phyloP scores from a whole-genome alignment of 2,329 filamentous ascomycete species.

The Xylaria sp. region DNA sequence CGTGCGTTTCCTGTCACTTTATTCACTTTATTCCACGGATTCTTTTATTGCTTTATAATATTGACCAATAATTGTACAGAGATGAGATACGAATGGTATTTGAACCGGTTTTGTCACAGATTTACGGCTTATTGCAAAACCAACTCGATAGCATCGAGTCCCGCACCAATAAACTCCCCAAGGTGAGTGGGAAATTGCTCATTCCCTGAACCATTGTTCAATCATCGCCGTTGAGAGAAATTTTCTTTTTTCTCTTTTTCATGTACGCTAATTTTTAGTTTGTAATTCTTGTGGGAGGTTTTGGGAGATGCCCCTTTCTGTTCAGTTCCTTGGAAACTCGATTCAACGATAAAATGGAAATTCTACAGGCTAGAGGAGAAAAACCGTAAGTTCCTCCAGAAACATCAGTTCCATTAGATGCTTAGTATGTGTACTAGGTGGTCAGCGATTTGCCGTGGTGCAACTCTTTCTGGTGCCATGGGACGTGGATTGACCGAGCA shows the following conservation, averaged over 20 bases:
- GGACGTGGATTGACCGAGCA: not conserved
- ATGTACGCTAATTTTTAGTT: constrained; percentile 2
- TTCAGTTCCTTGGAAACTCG: not conserved
- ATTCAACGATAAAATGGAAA: not conserved
- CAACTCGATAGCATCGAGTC: not conserved
- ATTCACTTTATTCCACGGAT: not conserved
- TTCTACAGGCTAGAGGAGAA: constrained; percentile 6
- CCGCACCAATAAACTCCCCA: not conserved
- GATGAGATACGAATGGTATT: not conserved
- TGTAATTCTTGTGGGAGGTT: constrained; percentile 10
- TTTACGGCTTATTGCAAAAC: not conserved
- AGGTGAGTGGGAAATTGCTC: not conserved
- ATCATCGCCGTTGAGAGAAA: constrained; percentile 57
- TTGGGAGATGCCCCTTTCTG: constrained; percentile 1
- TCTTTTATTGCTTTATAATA: not conserved
- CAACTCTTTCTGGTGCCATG: not conserved
- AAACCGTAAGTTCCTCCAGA: not conserved
- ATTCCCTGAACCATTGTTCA: not conserved
- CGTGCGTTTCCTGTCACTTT: not conserved
- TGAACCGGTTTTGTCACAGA: not conserved
- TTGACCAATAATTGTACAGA: not conserved
- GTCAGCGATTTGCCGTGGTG: not conserved
- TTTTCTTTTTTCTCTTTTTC: no score
- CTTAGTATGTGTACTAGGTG: not conserved
- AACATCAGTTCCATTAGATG: not conserved